Conservation (phyloP, 2,329 filamentous ascomycete species). For the Lachnellula hyalina region DNA sequence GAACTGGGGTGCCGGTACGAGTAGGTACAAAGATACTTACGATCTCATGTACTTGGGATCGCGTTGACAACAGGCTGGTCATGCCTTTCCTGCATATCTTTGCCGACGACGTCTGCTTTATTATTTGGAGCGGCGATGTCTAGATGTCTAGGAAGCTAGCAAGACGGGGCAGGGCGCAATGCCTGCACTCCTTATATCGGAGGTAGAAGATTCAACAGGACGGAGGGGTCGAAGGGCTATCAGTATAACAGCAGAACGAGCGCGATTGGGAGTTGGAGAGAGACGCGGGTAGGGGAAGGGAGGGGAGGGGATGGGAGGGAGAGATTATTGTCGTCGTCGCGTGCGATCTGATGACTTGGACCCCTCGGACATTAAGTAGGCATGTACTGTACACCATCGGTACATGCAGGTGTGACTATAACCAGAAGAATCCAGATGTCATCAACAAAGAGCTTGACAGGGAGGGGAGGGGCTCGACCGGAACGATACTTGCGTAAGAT, state of each 20-base stretch:
- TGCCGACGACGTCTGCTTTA: slow-evolving; percentile 12
- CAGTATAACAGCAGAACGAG: neutral
- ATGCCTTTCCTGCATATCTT: slow-evolving; percentile 26
- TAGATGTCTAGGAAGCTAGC: neutral
- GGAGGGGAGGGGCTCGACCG: slow-evolving; percentile 16
- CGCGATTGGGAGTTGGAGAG: neutral
- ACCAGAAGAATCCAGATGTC: slow-evolving; percentile 18
- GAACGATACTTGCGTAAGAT: slow-evolving; percentile 23
- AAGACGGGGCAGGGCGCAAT: slow-evolving; percentile 1
- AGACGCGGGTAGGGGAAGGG: too few relatives aligned
- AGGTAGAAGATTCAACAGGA: slow-evolving; percentile 2
- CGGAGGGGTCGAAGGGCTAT: neutral
- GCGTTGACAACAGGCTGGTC: slow-evolving; percentile 23
- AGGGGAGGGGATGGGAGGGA: neutral
- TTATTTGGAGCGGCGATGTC: too few relatives aligned
- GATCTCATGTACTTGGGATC: slow-evolving; percentile 24
- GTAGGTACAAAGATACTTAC: slow-evolving; percentile 28
- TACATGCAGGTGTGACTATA: slow-evolving; percentile 26
- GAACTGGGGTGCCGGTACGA: slow-evolving; percentile 28
- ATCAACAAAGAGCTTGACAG: slow-evolving; percentile 25
- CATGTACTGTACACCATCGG: slow-evolving; percentile 19
- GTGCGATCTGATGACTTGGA: slow-evolving; percentile 26
- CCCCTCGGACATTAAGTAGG: slow-evolving; percentile 20
- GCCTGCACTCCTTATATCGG: slow-evolving; percentile 6
- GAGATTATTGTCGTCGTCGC: slow-evolving; percentile 9